Conservation (phyloP, 2,329 filamentous ascomycete genomes). For the Cyphellophora attinorum region DNA sequence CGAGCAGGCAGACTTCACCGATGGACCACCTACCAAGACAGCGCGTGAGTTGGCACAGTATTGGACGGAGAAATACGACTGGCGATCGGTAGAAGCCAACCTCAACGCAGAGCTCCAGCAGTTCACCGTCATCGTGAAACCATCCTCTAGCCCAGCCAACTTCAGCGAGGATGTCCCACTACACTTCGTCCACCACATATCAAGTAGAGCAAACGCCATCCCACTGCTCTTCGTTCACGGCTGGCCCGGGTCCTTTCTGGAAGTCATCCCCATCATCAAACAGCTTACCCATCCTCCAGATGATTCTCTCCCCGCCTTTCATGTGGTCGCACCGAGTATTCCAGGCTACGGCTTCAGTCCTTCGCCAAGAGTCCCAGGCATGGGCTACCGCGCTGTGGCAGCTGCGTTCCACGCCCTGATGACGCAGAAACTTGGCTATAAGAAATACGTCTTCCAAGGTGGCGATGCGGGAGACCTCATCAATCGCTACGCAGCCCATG, state of each 20-base stretch:
- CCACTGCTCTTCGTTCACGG: constrained; percentile 27
- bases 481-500: constrained; percentile 15
- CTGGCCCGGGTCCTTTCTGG: constrained; percentile 28
- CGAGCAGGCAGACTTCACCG: neutral
- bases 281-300: constrained; percentile 17
- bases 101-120: constrained; percentile 6
- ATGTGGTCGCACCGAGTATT: constrained; percentile 21
- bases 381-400: constrained; percentile 5
- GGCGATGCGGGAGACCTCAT: constrained; percentile 22
- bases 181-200: constrained; percentile 18
- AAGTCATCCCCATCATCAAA: constrained; percentile 22
- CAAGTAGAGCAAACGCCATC: constrained; percentile 20
- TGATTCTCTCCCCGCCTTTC: constrained; percentile 16
- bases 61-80: constrained; percentile 9
- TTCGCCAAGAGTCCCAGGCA: constrained; percentile 8
- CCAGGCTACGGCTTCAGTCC: constrained; percentile 21
- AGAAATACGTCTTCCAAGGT: constrained; percentile 19
- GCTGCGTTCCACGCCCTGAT: constrained; percentile 14
- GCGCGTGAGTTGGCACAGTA: constrained; percentile 2
- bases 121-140: constrained; percentile 5
- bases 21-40: constrained; percentile 6
- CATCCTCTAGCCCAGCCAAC: neutral
- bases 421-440: constrained; percentile 18
- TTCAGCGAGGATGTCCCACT: constrained; percentile 7
- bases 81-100: constrained; percentile 4